A percentile compares a stretch with the other conserved stretches of the same genome.
Evolutionary conservation across 768 basidiomycete species (phyloP).

Genomic region (Mycena vulgaris): DNA sequence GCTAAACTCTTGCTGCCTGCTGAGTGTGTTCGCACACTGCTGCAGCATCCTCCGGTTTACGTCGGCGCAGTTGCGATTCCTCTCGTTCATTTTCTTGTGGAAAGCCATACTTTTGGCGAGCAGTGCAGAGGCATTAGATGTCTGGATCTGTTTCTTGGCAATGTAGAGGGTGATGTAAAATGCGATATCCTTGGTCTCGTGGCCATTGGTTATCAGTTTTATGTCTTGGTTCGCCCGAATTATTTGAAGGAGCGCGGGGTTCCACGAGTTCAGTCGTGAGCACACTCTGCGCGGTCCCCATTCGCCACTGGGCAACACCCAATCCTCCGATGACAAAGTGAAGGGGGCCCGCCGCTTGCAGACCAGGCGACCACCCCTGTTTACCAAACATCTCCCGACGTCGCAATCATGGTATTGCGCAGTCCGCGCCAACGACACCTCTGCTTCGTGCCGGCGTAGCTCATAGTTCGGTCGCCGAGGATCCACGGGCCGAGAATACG

Average conservation of each 20-base stretch:
- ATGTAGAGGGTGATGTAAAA: constrained; percentile 51
- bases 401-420: constrained; percentile 53
- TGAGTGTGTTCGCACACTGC: constrained; percentile 44
- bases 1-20: constrained; percentile 46
- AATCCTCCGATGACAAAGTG: constrained; percentile 35
- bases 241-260: constrained; percentile 41
- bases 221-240: constrained; percentile 55
- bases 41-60: constrained; percentile 44
- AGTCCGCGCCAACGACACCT: constrained; percentile 42
- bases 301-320: constrained; percentile 43
- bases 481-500: constrained; percentile 54
- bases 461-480: constrained; percentile 42
- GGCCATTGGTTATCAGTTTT: constrained; percentile 54
- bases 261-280: constrained; percentile 47
- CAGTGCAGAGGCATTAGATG: constrained; percentile 49
- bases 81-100: constrained; percentile 30
- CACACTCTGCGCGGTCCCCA: constrained; percentile 46
- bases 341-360: constrained; percentile 57
- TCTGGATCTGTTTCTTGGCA: constrained; percentile 42
- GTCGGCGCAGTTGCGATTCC: constrained; percentile 21
- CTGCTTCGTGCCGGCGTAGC: constrained; percentile 9
- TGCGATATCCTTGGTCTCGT: constrained; percentile 49
- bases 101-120: constrained; percentile 45
- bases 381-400: constrained; percentile 34
- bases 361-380: constrained; percentile 20